A percentile compares a stretch with the other conserved stretches of the same genome.
These are phyloP conservation scores for Danielia reshetovae DNA, from an alignment of 805 yeast genomes.

Conservation along the genomic window DNA sequence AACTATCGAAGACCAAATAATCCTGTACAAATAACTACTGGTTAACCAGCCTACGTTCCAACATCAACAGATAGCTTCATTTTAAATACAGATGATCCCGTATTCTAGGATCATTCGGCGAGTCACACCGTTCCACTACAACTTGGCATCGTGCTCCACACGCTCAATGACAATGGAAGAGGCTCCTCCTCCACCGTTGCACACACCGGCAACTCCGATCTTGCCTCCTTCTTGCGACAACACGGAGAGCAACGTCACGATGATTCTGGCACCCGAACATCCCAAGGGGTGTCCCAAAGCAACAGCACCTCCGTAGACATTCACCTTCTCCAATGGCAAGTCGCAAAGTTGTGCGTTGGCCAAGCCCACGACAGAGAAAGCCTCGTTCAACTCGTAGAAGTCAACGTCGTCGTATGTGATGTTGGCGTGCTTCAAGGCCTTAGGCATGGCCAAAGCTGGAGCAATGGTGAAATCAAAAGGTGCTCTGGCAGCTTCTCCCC, in stretches of 20 bases:
- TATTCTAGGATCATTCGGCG: too few relatives aligned
- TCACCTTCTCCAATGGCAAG: slow-evolving; percentile 64
- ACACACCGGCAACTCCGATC: slow-evolving; percentile 91
- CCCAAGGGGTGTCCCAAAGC: slow-evolving; percentile 96
- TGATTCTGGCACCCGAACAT: slow-evolving; percentile 91
- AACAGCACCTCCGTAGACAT: slow-evolving; percentile 94
- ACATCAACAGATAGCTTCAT: too few relatives aligned
- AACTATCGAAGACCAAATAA: too few relatives aligned
- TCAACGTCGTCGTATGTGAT: slow-evolving; percentile 66
- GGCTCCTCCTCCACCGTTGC: slow-evolving; percentile 99
- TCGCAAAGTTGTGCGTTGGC: slow-evolving; percentile 75
- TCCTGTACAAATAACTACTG: too few relatives aligned
- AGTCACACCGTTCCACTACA: slow-evolving; percentile 21
- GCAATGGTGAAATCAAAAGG: slow-evolving; percentile 96
- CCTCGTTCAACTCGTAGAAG: slow-evolving; percentile 95
- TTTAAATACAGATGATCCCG: too few relatives aligned
- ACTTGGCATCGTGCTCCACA: slow-evolving; percentile 36
- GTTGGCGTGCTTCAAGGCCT: slow-evolving; percentile 87
- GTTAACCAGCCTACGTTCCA: too few relatives aligned
- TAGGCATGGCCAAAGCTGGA: slow-evolving; percentile 92
- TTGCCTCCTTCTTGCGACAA: slow-evolving; percentile 76
- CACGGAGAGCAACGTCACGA: slow-evolving; percentile 80
- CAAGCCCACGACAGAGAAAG: slow-evolving; percentile 93
- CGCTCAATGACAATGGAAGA: slow-evolving; percentile 85
- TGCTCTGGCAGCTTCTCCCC: slow-evolving; percentile 98